A percentile compares a stretch with the other conserved stretches of the same genome.
These are phyloP conservation scores for Phytomonas sp. DNA, from an alignment of 208 protist species.

Conservation along the genomic window DNA sequence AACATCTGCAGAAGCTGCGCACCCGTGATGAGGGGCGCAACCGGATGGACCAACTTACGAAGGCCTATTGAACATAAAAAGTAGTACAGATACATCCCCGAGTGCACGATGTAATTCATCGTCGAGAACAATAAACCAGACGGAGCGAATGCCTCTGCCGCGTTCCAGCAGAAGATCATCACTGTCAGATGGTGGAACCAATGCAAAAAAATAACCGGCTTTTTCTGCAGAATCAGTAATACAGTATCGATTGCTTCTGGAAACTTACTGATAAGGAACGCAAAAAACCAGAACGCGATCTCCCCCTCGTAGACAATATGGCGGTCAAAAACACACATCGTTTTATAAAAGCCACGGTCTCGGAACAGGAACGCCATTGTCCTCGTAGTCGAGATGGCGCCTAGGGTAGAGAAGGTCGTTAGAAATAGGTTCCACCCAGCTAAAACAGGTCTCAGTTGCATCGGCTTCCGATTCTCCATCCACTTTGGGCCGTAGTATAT, in stretches of 20 bases:
- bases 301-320: constrained; percentile 38
- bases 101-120: constrained; percentile 93
- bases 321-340: constrained; percentile 32
- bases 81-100: constrained; percentile 95
- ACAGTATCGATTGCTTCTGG: constrained; percentile 83
- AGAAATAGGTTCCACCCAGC: constrained; percentile 79
- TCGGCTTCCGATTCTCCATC: constrained; percentile 54
- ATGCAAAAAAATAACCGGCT: constrained; percentile 86
- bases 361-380: constrained; percentile 24
- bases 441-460: constrained; percentile 42
- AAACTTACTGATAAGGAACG: constrained; percentile 81
- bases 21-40: constrained; percentile 82
- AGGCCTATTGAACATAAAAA: constrained; percentile 53
- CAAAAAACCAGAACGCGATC: constrained; percentile 34
- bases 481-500: constrained; percentile 42
- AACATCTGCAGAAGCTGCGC: constrained; percentile 91
- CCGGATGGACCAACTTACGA: constrained; percentile 39
- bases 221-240: constrained; percentile 81
- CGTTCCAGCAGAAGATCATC: constrained; percentile 88
- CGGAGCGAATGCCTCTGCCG: constrained; percentile 26
- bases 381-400: constrained; percentile 19
- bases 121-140: constrained; percentile 74
- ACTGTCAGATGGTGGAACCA: constrained; percentile 92
- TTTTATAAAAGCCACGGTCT: constrained; percentile 36
- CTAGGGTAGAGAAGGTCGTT: constrained; percentile 56